Evolutionary conservation across 75 land plant species (phyloP).

Genomic region (Isoetes taiwanensis): DNA sequence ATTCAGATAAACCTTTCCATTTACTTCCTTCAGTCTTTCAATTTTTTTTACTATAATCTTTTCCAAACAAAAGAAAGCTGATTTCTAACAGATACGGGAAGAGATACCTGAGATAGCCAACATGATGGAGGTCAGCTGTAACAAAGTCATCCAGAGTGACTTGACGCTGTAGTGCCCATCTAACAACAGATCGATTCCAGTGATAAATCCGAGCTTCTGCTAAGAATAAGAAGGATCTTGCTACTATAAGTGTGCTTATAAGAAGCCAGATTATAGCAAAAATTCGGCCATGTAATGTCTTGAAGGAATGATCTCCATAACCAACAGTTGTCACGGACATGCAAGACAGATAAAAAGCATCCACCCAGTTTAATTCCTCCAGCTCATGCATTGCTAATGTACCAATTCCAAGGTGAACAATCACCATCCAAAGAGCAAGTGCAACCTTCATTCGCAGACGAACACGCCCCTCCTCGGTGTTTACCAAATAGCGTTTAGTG

Average conservation of each 20-base stretch:
- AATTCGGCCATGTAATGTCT: conserved; percentile 40
- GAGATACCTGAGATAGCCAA: conserved; percentile 68
- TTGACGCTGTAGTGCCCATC: conserved; percentile 51
- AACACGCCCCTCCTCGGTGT: conserved; percentile 78
- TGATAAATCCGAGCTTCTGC: conserved; percentile 68
- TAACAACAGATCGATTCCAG: conserved; percentile 58
- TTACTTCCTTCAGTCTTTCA: no score
- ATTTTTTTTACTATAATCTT: no score
- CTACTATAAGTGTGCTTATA: conserved; percentile 71
- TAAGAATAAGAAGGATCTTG: conserved; percentile 64
- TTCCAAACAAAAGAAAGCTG: no score
- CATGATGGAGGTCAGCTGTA: conserved; percentile 67
- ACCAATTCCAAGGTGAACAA: conserved; percentile 51
- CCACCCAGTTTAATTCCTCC: conserved; percentile 55
- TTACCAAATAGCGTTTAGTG: conserved; percentile 42
- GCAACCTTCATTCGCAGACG: conserved; percentile 76
- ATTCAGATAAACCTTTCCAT: no score
- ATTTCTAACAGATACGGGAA: no score
- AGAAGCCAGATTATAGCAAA: conserved; percentile 73
- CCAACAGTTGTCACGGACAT: conserved; percentile 93
- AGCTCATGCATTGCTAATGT: conserved; percentile 35
- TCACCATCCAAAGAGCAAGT: conserved; percentile 58
- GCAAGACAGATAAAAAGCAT: conserved; percentile 70
- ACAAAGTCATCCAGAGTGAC: conserved; percentile 64
- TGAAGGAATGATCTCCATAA: conserved; percentile 66